Evolutionary conservation across 1,139 yeast genomes (phyloP), one percentile per base, ranked within the genome.

Genomic region (Protomyces lactucae-debilis): DNA sequence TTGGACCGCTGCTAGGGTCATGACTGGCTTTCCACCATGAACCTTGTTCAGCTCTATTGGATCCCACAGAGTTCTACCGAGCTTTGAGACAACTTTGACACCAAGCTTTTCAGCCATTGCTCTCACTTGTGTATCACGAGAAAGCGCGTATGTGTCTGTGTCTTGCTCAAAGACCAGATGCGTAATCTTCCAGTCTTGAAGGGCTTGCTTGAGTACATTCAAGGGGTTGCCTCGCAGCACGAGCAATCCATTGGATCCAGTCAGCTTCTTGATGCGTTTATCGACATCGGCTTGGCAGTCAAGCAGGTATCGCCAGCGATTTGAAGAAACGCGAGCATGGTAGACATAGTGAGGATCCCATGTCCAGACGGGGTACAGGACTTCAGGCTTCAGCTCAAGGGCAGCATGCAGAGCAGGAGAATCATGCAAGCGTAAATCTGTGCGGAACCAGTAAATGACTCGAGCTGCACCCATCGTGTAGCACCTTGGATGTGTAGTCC

Each of bases 161-260:
- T 60, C 64, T 57, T 60, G 43, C 23, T 60, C 64, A 60, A 60
- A 60, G 36, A 60, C 64, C 8, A 60, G 43, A 60, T 60, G 64
- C 4, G 64, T 60, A 48, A 60, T 60, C n/a, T 60, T 60, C 64
- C 64, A 60, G 39, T 54, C 55, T 16, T 25, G 32, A 23, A 60
- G 28, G 23, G 39, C 59, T 28, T 60, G 59, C 12, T 45, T 36
- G 18, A 60, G 46, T 18, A 56, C 55, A n/a, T 57, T 46, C 51
- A 36, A 10, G 18, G 64, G 64, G 18, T 55, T 55, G 6, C 60
- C 64, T 45, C 64, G 36, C 6, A 60, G 51, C 12, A 60, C 64
- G 12, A 60, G 51, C 37, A 60, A 39, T 12, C 63, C 63, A 40
- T 59, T 59, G n/a, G 53, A 39, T 5, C 52, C 52, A 23, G 46